Evolutionary conservation across 2,329 filamentous ascomycete species (phyloP), one percentile per base, ranked within the genome.

Genomic region (Penicillium vulpinum): DNA sequence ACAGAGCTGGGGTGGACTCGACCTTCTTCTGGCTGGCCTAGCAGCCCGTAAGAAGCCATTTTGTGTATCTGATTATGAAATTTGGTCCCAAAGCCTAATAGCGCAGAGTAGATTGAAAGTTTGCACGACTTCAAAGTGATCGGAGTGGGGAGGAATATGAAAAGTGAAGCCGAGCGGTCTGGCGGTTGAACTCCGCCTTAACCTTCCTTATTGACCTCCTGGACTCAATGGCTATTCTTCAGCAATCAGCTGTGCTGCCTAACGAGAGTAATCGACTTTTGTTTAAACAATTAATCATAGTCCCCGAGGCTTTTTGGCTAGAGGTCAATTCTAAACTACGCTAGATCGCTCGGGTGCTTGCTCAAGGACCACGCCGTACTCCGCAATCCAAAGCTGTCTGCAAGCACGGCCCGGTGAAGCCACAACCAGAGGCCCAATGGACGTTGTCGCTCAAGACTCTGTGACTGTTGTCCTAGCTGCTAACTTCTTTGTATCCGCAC

Each of bases 11-110:
- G 46, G 41, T 44, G 36, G 59, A 60, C 38, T 54, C 43, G 56
- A 77, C 76, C 76, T 75, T 77, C 75, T 56, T 91, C 88, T 62
- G 83, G 82, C 64, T 89, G 88, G 54, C 91, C 88, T 47, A 95
- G 80, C 46, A 92, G 79, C 43, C 83, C 81, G 80, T 88, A 92
- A 4, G 72, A 77, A 51, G 78, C 71, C 83, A 85, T 85, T 46
- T 75, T 66, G 54, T 40, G 31, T 45, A 33, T 50, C 8, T 18
- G 10, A 33, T 35, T n/a, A 16, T 35, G 22, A 10, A n/a, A 3
- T 24, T 15, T 11, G n/a, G 49, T 33, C 16, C 8, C 10, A 48
- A 29, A 28, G 10, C 3, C 38, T 21, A 24, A 26, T 21, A 51
- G 16, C 22, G 29, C 39, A 51, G 13, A 38, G 7, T 45, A 3